Percentiles rank a stretch among this genome's conserved stretches.
Conservation (phyloP, 1,284 basidiomycete species). For the Gymnopus androsaceus region DNA sequence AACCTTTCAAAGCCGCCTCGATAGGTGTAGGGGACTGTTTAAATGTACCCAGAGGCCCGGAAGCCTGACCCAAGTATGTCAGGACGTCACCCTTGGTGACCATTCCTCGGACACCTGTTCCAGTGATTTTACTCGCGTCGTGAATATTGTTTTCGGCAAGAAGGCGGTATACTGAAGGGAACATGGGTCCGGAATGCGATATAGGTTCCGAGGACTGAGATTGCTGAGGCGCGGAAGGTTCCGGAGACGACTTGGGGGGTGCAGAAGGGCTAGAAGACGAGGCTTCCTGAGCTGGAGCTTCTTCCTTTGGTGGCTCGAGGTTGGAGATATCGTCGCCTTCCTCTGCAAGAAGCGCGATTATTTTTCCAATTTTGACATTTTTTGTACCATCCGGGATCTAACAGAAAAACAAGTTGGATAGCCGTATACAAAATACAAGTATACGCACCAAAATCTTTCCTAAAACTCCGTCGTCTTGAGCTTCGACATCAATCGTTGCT, state of each 20-base stretch:
- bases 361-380: conserved; percentile 83
- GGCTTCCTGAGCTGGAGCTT: conserved; percentile 28
- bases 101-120: conserved; percentile 86
- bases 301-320: conserved; percentile 72
- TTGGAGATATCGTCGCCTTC: conserved; percentile 94
- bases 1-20: conserved; percentile 18
- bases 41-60: conserved; percentile 75
- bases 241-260: conserved; percentile 22
- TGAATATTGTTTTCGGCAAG: conserved; percentile 61
- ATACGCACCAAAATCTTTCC: conserved; percentile 85
- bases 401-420: background rate
- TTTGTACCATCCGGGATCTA: conserved; percentile 84
- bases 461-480: conserved; percentile 92
- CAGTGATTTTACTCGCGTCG: conserved; percentile 61
- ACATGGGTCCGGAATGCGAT: conserved; percentile 62
- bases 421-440: background rate
- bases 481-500: conserved; percentile 99
- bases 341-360: conserved; percentile 93
- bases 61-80: conserved; percentile 78
- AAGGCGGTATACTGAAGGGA: conserved; percentile 78
- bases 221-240: conserved; percentile 35
- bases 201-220: conserved; percentile 39
- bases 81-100: conserved; percentile 90
- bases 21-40: conserved; percentile 45
- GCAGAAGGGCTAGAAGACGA: conserved; percentile 27